Conservation (phyloP, 2,329 filamentous ascomycete genomes). For the Neofusicoccum laricinum region DNA sequence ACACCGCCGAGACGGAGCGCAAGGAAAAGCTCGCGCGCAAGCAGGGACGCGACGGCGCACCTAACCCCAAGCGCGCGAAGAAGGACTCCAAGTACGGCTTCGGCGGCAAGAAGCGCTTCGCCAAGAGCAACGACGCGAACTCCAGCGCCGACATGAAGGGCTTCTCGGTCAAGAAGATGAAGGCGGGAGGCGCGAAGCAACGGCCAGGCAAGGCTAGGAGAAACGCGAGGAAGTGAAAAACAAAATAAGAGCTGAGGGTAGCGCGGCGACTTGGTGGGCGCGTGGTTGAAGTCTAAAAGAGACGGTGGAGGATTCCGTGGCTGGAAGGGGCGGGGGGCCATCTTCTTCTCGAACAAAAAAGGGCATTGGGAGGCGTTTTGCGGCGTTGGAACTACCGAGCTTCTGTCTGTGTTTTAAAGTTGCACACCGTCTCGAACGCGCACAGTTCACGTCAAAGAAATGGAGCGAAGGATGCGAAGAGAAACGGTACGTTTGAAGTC, state of each 20-base stretch:
- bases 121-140: conserved; percentile 84
- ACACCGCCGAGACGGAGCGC: conserved; percentile 54
- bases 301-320: neutral
- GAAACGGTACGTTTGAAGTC: too few species aligned
- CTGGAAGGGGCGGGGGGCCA: neutral
- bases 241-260: neutral
- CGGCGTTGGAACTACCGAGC: neutral
- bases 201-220: conserved; percentile 43
- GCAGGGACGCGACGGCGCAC: conserved; percentile 32
- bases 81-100: conserved; percentile 94
- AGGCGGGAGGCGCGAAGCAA: conserved; percentile 42
- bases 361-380: conserved; percentile 13
- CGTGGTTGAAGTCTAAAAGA: neutral
- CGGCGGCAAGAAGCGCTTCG: conserved; percentile 89
- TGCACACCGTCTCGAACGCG: too few species aligned
- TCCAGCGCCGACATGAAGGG: conserved; percentile 77
- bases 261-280: neutral
- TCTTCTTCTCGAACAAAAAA: neutral
- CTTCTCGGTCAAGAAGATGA: conserved; percentile 86
- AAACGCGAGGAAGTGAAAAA: conserved; percentile 3
- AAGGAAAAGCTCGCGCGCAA: conserved; percentile 42
- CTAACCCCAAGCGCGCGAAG: conserved; percentile 78
- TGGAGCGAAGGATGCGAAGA: too few species aligned
- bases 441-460: too few species aligned
- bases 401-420: too few species aligned